phyloP scores from a whole-genome alignment of 257 asterid species.

The Oldenlandia corymbosa region DNA sequence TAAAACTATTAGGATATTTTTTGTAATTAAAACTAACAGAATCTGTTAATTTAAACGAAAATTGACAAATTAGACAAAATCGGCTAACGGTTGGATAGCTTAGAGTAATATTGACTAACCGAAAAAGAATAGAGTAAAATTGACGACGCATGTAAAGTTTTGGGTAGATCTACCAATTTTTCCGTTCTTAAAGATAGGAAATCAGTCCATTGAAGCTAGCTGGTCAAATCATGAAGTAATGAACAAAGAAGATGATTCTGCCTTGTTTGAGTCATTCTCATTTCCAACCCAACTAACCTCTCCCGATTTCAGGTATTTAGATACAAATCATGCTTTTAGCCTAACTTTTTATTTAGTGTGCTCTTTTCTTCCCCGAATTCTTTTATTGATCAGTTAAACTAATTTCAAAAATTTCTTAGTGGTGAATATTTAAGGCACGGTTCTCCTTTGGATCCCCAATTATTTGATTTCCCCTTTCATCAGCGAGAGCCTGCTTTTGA shows the following conservation, averaged over 20 bases:
- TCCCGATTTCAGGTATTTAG: slow-evolving; percentile 45
- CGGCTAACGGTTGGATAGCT: too few species aligned
- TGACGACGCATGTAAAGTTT: too few species aligned
- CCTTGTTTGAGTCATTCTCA: slow-evolving; percentile 25
- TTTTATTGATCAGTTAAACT: too few species aligned
- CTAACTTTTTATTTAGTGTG: background rate
- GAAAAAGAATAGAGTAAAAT: too few species aligned
- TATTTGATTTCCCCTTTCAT: slow-evolving; percentile 19
- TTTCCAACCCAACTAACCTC: slow-evolving; percentile 37
- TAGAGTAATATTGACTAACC: too few species aligned
- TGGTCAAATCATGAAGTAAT: slow-evolving; percentile 40
- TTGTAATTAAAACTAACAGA: too few species aligned
- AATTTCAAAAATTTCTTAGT: background rate
- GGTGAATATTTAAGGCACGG: slow-evolving; percentile 20
- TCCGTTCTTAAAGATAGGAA: slow-evolving; percentile 23
- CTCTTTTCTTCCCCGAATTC: too few species aligned
- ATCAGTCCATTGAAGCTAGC: slow-evolving; percentile 20
- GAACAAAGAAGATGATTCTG: slow-evolving; percentile 34
- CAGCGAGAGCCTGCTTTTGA: slow-evolving; percentile 26
- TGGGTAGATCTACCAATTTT: too few species aligned
- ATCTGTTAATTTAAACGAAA: too few species aligned
- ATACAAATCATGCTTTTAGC: background rate
- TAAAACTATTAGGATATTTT: too few species aligned
- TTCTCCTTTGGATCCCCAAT: slow-evolving; percentile 17
- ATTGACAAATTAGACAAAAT: too few species aligned